These are phyloP conservation scores for Chaetothyriales sp. DNA, from an alignment of 2,329 filamentous ascomycete species.

Conservation along the genomic window DNA sequence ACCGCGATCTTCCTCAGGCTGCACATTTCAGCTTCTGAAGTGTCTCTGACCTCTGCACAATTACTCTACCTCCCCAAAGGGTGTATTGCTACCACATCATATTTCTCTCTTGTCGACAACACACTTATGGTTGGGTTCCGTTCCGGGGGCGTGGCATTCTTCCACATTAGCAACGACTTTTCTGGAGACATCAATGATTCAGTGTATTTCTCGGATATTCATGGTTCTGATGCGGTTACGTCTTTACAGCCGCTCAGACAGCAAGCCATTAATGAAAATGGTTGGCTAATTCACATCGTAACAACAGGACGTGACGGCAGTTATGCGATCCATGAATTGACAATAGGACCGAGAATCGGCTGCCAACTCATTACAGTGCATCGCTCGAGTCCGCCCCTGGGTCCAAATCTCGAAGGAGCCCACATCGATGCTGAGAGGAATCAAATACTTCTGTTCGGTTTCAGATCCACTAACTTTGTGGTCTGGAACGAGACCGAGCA, in stretches of 20 bases:
- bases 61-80: neutral
- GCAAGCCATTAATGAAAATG: conserved; percentile 11
- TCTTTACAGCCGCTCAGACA: conserved; percentile 39
- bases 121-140: conserved; percentile 41
- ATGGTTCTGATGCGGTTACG: conserved; percentile 52
- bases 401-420: conserved; percentile 59
- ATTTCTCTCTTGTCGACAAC: conserved; percentile 8
- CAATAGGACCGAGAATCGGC: neutral
- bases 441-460: conserved; percentile 58
- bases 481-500: conserved; percentile 63
- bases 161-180: conserved; percentile 17
- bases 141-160: conserved; percentile 38
- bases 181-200: neutral
- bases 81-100: neutral
- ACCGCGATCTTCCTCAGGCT: neutral
- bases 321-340: conserved; percentile 47
- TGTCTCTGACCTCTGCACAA: neutral
- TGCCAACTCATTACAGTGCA: conserved; percentile 41
- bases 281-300: conserved; percentile 37
- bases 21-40: neutral
- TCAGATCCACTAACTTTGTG: conserved; percentile 63
- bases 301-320: conserved; percentile 64
- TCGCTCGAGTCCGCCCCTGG: conserved; percentile 53
- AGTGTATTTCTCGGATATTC: conserved; percentile 20
- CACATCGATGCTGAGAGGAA: conserved; percentile 39